Base-by-base conservation (phyloP, 768 basidiomycete species). In the Lepiota venenata region DNA sequence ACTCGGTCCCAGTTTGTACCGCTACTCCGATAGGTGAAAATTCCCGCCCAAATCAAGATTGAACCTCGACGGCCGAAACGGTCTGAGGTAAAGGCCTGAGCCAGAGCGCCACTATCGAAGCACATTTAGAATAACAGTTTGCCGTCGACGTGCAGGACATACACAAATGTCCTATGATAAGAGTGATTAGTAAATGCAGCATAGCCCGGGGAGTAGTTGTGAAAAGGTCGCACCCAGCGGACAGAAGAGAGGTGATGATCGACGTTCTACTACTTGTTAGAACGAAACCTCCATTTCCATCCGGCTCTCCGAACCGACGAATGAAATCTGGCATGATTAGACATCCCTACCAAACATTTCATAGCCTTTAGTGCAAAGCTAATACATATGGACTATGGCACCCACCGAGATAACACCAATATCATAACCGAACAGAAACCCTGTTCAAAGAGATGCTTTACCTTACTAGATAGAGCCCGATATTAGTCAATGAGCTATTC, bases 271-370 rank as follows among this genome's bases (percentile, higher is more conserved):
- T 79, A 55, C 79, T 78, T 2, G 83, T 80, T 9, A 92, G 69
- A 55, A 79, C 71, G 47, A 70, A 70, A 32, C 69, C 58, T 3
- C 85, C 86, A 56, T 80, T 61, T 2, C 61, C 60, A 45, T 69
- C 75, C 3, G 74, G 48, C 61, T 82, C 71, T 29, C 87, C 88
- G 62, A 91, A 90, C 11, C 87, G 80, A 49, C 70, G 59, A 60
- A 88, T 75, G 66, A 91, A 91, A 65, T 90, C 87, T 7, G 80
- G 80, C 85, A 89, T 89, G 55, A 90, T 88, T 29, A 91, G 68
- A 61, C 86, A 88, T 75, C 88, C 88, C 82, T 85, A 61, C 8
- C n/a, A 18, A 14, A 6, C 36, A 42, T 22, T 42, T 36, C n/a
- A 43, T 14, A 37, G 22, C 42, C 5, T 12, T 56, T 36, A 50